A percentile compares a stretch with the other conserved stretches of the same genome.
Conservation (phyloP, 768 basidiomycete species). For the Amylocystis lapponica region DNA sequence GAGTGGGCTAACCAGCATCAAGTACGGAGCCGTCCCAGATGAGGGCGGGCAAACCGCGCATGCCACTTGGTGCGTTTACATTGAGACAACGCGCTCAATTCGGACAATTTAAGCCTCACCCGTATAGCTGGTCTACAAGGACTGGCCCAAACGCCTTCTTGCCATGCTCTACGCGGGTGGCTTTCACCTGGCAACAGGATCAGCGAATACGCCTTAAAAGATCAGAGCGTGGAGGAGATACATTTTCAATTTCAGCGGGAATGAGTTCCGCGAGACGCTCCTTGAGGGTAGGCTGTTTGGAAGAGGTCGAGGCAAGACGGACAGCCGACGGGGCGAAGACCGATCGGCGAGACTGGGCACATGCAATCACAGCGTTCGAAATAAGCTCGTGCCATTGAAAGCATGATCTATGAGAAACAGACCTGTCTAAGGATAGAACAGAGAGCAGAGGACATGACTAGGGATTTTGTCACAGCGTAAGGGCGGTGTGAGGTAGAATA, state of each 20-base stretch:
- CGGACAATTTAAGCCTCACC: conserved; percentile 38
- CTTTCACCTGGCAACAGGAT: conserved; percentile 62
- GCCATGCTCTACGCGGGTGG: conserved; percentile 80
- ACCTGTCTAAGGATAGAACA: conserved; percentile 33
- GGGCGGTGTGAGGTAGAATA: too few relatives aligned
- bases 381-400: conserved; percentile 1
- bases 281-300: conserved; percentile 76
- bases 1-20: conserved; percentile 58
- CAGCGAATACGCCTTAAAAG: conserved; percentile 6
- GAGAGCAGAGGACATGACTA: conserved; percentile 24
- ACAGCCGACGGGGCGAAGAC: conserved; percentile 41
- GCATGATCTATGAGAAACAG: conserved; percentile 25
- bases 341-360: conserved; percentile 44
- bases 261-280: conserved; percentile 93
- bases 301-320: conserved; percentile 60
- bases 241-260: conserved; percentile 76
- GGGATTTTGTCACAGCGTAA: too few relatives aligned
- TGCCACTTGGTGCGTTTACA: conserved; percentile 48
- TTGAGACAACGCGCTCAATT: not conserved
- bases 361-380: conserved; percentile 8
- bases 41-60: conserved; percentile 86
- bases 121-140: conserved; percentile 85
- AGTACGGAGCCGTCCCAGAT: conserved; percentile 99
- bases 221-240: conserved; percentile 22
- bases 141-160: conserved; percentile 93